Conservation (phyloP, 2,329 filamentous ascomycete species). For the Trichoderma sp. region DNA sequence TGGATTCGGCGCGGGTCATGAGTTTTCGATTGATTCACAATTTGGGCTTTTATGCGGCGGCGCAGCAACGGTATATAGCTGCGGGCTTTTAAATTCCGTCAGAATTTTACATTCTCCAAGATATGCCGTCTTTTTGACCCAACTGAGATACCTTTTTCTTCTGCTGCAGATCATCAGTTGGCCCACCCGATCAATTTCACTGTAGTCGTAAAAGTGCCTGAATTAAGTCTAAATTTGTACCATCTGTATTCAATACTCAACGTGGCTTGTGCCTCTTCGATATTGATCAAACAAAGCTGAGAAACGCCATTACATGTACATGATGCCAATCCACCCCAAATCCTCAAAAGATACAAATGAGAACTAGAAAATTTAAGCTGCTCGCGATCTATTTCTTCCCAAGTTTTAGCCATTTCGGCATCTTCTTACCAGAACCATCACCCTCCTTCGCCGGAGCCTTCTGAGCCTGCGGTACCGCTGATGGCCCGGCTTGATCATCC, state of each 20-base stretch:
- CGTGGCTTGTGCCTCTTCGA: neutral
- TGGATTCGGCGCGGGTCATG: constrained; percentile 42
- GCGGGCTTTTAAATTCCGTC: constrained; percentile 31
- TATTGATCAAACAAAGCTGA: neutral
- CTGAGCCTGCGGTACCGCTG: constrained; percentile 30
- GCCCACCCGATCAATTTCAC: neutral
- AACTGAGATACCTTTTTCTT: neutral
- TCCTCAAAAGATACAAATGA: neutral
- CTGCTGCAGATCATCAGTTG: neutral
- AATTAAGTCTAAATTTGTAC: neutral
- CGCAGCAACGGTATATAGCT: constrained; percentile 30
- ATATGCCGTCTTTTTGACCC: constrained; percentile 6
- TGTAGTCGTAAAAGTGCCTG: neutral
- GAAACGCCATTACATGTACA: neutral
- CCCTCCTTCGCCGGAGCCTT: constrained; percentile 42
- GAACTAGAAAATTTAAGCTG: neutral
- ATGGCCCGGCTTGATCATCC: constrained; percentile 39
- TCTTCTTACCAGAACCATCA: constrained; percentile 47
- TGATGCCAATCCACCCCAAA: neutral
- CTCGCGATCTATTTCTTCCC: constrained; percentile 62
- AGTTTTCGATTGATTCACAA: constrained; percentile 30
- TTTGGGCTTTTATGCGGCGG: constrained; percentile 15
- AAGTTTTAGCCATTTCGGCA: constrained; percentile 73
- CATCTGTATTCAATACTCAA: neutral
- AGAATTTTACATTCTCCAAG: constrained; percentile 38